These are phyloP conservation scores for Naganishia onofrii DNA, from an alignment of 768 basidiomycete genomes.

Conservation along the genomic window DNA sequence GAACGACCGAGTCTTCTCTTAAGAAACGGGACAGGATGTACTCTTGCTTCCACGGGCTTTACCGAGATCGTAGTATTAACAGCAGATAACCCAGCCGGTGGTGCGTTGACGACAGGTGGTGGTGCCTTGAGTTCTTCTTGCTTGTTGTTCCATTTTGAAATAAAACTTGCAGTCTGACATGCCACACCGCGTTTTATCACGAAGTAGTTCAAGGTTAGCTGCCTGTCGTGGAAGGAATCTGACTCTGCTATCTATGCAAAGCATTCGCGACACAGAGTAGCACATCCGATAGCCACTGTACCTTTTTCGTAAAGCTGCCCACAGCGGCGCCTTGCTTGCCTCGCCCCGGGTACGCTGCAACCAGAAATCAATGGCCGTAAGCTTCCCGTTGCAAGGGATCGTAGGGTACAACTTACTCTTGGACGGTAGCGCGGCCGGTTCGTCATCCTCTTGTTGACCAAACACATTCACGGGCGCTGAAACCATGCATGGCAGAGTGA, in stretches of 20 bases:
- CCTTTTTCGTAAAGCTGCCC: conserved; percentile 70
- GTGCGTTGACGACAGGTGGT: conserved; percentile 4
- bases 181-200: too few relatives aligned
- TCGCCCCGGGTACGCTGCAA: conserved; percentile 19
- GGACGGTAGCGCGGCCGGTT: conserved; percentile 25
- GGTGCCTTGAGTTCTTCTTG: conserved; percentile 73
- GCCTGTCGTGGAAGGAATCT: neutral
- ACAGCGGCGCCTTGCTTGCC: conserved; percentile 27
- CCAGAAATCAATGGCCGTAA: neutral
- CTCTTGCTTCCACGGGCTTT: conserved; percentile 23
- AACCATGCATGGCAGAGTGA: conserved; percentile 19
- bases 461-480: conserved; percentile 36
- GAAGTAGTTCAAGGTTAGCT: neutral
- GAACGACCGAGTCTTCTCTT: neutral
- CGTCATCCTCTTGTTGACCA: conserved; percentile 44
- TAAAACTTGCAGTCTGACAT: conserved; percentile 75
- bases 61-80: conserved; percentile 39
- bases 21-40: conserved; percentile 6
- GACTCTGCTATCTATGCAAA: too few relatives aligned
- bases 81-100: conserved; percentile 39
- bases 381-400: neutral
- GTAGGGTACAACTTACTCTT: conserved; percentile 7
- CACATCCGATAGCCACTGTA: conserved; percentile 40
- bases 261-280: too few relatives aligned
- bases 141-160: conserved; percentile 95